These are phyloP conservation scores for Phaeoacremonium minimum DNA, from an alignment of 2,329 filamentous ascomycete species.

Conservation along the genomic window DNA sequence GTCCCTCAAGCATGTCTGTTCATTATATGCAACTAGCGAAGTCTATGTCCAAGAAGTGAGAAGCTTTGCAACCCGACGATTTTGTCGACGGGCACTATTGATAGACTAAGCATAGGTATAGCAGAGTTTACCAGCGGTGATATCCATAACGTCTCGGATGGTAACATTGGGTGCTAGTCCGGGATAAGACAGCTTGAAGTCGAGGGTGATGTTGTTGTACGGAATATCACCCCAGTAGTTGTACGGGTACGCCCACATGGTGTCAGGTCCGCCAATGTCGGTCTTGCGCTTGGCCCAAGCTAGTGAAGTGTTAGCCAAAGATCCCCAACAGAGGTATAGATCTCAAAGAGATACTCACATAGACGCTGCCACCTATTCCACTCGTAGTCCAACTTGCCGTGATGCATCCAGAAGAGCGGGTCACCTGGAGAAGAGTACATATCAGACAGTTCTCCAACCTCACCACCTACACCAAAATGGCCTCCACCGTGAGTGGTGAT, in stretches of 20 bases:
- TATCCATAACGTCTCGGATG: slow-evolving; percentile 15
- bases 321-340: not conserved
- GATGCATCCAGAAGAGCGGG: slow-evolving; percentile 28
- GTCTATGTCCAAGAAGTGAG: no score
- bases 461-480: slow-evolving; percentile 16
- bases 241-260: slow-evolving; percentile 24
- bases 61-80: no score
- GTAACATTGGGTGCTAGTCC: slow-evolving; percentile 6
- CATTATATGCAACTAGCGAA: no score
- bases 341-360: no score
- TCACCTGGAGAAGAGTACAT: slow-evolving; percentile 20
- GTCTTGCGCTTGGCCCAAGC: slow-evolving; percentile 19
- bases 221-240: slow-evolving; percentile 22
- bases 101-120: slow-evolving; percentile 14
- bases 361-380: slow-evolving; percentile 18
- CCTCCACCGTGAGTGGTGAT: slow-evolving; percentile 15
- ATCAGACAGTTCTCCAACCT: slow-evolving; percentile 15
- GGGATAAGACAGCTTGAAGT: slow-evolving; percentile 10
- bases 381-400: slow-evolving; percentile 17
- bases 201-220: slow-evolving; percentile 26
- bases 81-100: no score
- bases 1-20: no score
- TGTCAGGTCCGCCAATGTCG: slow-evolving; percentile 25
- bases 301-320: not conserved
- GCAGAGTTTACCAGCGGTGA: slow-evolving; percentile 8